phyloP scores from a whole-genome alignment of 2,329 filamentous ascomycete genomes.

The Nothomitra cinnamomea region DNA sequence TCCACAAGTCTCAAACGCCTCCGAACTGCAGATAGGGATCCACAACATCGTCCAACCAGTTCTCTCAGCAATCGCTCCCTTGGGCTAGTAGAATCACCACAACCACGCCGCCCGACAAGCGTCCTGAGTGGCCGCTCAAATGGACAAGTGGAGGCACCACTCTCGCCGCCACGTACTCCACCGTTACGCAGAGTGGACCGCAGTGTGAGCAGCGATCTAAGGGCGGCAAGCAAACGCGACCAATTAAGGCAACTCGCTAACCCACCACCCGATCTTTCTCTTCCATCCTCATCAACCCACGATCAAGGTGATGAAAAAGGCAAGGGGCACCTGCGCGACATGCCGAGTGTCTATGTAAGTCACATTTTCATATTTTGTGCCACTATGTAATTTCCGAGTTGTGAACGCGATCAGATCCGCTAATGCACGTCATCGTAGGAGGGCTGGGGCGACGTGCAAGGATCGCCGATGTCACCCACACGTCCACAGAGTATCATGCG shows the following conservation, averaged over 20 bases:
- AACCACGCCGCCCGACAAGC: slow-evolving; percentile 12
- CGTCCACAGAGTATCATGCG: slow-evolving; percentile 80
- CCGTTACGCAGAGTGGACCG: slow-evolving; percentile 53
- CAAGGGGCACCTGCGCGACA: slow-evolving; percentile 67
- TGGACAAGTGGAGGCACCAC: not conserved
- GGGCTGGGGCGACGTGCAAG: slow-evolving; percentile 72
- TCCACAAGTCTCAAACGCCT: not conserved
- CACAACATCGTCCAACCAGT: slow-evolving; percentile 23
- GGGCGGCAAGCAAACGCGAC: slow-evolving; percentile 35
- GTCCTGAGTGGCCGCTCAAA: slow-evolving; percentile 12
- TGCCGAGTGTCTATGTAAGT: slow-evolving; percentile 91
- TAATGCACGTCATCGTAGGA: slow-evolving; percentile 39
- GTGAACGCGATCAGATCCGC: slow-evolving; percentile 9
- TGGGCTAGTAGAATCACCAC: slow-evolving; percentile 7
- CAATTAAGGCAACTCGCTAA: slow-evolving; percentile 8
- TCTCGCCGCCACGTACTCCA: slow-evolving; percentile 34
- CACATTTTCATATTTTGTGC: slow-evolving; percentile 10
- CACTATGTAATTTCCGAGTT: slow-evolving; percentile 5
- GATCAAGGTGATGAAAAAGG: slow-evolving; percentile 75
- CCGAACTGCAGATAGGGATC: slow-evolving; percentile 6
- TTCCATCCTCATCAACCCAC: slow-evolving; percentile 33
- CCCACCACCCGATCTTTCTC: not conserved
- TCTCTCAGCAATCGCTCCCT: slow-evolving; percentile 27
- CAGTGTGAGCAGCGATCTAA: slow-evolving; percentile 58
- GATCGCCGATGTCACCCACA: slow-evolving; percentile 80